Base-by-base conservation (phyloP, 225 moss, liverwort and hornwort species). In the Straminergon stramineum region DNA sequence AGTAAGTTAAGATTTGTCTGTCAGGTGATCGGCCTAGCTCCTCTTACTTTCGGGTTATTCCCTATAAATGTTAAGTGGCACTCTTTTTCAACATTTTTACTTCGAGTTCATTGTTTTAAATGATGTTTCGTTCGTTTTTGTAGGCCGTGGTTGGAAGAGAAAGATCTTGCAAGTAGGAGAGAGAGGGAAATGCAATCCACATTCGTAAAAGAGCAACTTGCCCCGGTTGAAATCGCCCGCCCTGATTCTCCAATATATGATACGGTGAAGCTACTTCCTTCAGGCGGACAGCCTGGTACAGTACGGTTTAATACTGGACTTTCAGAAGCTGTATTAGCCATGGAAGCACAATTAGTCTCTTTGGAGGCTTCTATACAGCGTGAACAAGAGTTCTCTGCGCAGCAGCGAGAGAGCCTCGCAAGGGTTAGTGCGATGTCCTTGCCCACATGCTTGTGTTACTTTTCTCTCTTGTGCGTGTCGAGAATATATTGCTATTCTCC, bases 261-360 rank as follows among this genome's bases (percentile, higher is more conserved):
- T 86, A 80, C 88, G 79, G 84, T 89, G 77, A 92, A 85, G 45
- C 80, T 89, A 60, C 90, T 93, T 78, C 83, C 94, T 62, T 68
- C 63, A 86, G 94, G 74, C 82, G 88, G 86, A 85, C 90, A 90
- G 13, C 61, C 81, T 73, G 93, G 93, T 85, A 87, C 89, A 76
- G 62, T 82, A 62, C 86, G 67, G 48, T 89, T 94, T 34, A 84
- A 93, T 80, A 97, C 94, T 45, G 96, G 98, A 35, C 92, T 98
- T 85, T 81, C 92, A 87, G 96, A 95, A 91, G 95, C 96, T 82
- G 95, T 98, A 37, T 84, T 90, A 86, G 95, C 92, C 68, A 96
- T 98, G 98, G 96, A 96, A 82, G 84, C 92, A 88, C 97, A 96
- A 86, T 90, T 97, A 85, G 93, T 94, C 60, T 96, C 96, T 63